phyloP scores from a whole-genome alignment of 768 basidiomycete species.

The Trametes sanguinea region DNA sequence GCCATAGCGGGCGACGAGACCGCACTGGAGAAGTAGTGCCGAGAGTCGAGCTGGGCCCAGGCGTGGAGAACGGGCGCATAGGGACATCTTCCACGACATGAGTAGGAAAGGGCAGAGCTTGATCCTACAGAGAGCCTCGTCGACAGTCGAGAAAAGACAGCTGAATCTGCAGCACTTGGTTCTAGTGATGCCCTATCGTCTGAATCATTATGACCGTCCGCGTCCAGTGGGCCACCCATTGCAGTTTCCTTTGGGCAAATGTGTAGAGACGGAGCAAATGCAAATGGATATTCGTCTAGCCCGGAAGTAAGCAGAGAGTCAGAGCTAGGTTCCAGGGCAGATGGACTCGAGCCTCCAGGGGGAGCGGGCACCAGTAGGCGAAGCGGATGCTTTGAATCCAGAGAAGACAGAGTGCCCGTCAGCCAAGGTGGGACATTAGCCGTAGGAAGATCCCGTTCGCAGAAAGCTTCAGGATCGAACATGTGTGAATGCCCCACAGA shows the following conservation, averaged over 20 bases:
- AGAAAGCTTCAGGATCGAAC: slow-evolving; percentile 5
- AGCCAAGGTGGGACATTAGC: slow-evolving; percentile 57
- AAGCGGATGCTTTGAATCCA: slow-evolving; percentile 50
- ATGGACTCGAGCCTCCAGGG: slow-evolving; percentile 1
- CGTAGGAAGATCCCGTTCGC: slow-evolving; percentile 10
- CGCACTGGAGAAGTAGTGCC: neutral
- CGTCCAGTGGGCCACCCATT: neutral
- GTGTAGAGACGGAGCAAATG: slow-evolving; percentile 2
- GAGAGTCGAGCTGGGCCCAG: slow-evolving; percentile 30
- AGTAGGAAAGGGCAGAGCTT: neutral
- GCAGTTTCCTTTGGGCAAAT: neutral
- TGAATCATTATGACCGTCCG: neutral
- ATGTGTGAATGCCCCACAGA: neutral
- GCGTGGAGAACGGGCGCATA: slow-evolving; percentile 30
- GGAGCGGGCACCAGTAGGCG: slow-evolving; percentile 38
- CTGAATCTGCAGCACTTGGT: too few relatives aligned
- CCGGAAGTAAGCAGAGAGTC: neutral
- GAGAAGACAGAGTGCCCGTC: slow-evolving; percentile 48
- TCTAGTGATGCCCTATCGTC: too few relatives aligned
- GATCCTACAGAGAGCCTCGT: too few relatives aligned
- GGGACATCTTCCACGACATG: neutral
- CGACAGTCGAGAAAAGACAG: too few relatives aligned
- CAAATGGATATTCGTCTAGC: slow-evolving; percentile 13
- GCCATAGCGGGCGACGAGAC: neutral
- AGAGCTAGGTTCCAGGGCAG: slow-evolving; percentile 3